These are phyloP conservation scores for Davidsoniella eucalypti DNA, from an alignment of 2,329 filamentous ascomycete genomes.

Conservation along the genomic window DNA sequence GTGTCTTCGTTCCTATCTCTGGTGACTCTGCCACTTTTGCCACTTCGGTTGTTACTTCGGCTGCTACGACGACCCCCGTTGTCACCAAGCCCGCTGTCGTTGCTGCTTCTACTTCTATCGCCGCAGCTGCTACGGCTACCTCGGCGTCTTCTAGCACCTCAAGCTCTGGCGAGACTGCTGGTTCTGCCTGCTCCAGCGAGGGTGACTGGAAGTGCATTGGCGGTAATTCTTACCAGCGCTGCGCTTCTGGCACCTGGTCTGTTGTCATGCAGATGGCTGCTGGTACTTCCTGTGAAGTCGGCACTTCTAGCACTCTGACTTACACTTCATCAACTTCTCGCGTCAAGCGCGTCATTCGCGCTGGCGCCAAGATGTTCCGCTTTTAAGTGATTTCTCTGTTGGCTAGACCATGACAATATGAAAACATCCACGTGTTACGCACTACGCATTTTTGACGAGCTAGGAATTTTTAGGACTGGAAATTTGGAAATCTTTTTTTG, in stretches of 20 bases:
- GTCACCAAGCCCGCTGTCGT: conserved; percentile 1
- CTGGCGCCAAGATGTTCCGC: conserved; percentile 14
- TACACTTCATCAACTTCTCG: conserved; percentile 9
- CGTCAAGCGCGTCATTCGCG: conserved; percentile 13
- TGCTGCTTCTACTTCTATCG: conserved; percentile 5
- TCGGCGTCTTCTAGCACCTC: conserved; percentile 13
- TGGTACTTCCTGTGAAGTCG: conserved; percentile 29
- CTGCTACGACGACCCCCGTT: conserved; percentile 8
- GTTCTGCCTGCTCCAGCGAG: conserved; percentile 29
- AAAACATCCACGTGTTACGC: neutral
- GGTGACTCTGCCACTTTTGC: conserved; percentile 7
- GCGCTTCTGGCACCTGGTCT: conserved; percentile 36
- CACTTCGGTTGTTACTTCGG: conserved; percentile 14
- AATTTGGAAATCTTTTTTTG: neutral
- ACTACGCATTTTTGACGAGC: too few relatives aligned
- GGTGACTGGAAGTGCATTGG: conserved; percentile 38
- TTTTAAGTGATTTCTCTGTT: conserved; percentile 6
- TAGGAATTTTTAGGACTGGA: neutral
- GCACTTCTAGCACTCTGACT: conserved; percentile 19
- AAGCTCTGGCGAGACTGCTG: conserved; percentile 20
- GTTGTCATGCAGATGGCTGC: conserved; percentile 24
- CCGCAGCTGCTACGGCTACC: conserved; percentile 14
- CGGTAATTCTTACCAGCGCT: conserved; percentile 36
- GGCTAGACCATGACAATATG: neutral
- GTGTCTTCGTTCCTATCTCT: conserved; percentile 25